A percentile compares a stretch with the other conserved stretches of the same genome.
Evolutionary conservation across 495 filamentous ascomycete genomes (phyloP).

Genomic region (Talaromyces thailandensis): DNA sequence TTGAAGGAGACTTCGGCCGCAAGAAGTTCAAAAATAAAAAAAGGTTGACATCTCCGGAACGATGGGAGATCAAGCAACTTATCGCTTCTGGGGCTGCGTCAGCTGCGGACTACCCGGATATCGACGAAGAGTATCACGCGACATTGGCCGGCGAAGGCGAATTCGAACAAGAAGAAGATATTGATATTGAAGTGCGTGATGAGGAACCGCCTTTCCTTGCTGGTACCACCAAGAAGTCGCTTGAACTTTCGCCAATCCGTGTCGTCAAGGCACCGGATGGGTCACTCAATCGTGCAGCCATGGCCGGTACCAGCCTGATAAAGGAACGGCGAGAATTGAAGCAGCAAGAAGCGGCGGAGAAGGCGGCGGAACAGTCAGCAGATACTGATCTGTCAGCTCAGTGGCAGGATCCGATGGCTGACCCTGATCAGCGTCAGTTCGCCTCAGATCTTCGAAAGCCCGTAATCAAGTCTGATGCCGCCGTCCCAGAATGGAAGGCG

Average conservation of each 20-base stretch:
- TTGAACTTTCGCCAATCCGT: slow-evolving; percentile 89
- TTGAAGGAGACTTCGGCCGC: slow-evolving; percentile 51
- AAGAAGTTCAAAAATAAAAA: slow-evolving; percentile 59
- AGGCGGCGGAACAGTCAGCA: slow-evolving; percentile 65
- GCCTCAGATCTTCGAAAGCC: slow-evolving; percentile 65
- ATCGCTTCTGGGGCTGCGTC: slow-evolving; percentile 91
- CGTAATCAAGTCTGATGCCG: slow-evolving; percentile 48
- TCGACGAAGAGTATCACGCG: slow-evolving; percentile 89
- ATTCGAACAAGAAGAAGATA: slow-evolving; percentile 92
- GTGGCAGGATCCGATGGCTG: slow-evolving; percentile 95
- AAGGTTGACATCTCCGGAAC: slow-evolving; percentile 87
- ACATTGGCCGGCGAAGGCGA: slow-evolving; percentile 76
- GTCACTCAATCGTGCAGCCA: slow-evolving; percentile 87
- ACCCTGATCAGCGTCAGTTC: slow-evolving; percentile 74
- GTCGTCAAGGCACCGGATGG: slow-evolving; percentile 97
- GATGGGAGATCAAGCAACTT: slow-evolving; percentile 95
- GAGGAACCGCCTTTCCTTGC: slow-evolving; percentile 95
- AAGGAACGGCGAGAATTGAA: slow-evolving; percentile 83
- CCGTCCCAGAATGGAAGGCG: slow-evolving; percentile 88
- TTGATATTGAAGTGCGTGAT: slow-evolving; percentile 93
- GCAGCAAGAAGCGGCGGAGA: slow-evolving; percentile 80
- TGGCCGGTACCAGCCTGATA: slow-evolving; percentile 83
- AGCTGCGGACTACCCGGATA: slow-evolving; percentile 84
- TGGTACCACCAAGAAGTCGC: slow-evolving; percentile 90
- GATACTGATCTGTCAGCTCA: slow-evolving; percentile 82